A percentile compares a stretch with the other conserved stretches of the same genome.
phyloP scores from a whole-genome alignment of 768 basidiomycete genomes.

The Amanita brunnescens region DNA sequence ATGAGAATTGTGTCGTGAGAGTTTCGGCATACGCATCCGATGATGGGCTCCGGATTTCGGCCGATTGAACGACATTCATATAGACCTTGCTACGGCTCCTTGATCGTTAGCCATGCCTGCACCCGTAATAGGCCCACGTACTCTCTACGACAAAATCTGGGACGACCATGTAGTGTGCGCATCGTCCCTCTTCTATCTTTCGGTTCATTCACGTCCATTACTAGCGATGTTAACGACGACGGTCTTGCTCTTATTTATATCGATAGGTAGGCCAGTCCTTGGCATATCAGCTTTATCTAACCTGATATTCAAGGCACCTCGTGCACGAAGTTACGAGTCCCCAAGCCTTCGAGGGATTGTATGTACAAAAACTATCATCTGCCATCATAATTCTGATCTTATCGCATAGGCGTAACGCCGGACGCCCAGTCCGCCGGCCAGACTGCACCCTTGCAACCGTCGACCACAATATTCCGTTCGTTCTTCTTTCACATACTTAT shows the following conservation, averaged over 20 bases:
- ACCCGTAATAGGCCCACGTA: conserved; percentile 50
- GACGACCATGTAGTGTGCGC: conserved; percentile 91
- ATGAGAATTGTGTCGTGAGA: neutral
- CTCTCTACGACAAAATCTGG: conserved; percentile 97
- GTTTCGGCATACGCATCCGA: neutral
- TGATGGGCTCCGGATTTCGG: neutral
- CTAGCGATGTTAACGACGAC: conserved; percentile 63
- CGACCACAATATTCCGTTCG: conserved; percentile 83
- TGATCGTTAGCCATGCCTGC: conserved; percentile 12
- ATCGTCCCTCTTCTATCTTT: conserved; percentile 3
- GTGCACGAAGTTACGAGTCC: conserved; percentile 94
- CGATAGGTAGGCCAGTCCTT: conserved; percentile 45
- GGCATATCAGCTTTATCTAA: conserved; percentile 8
- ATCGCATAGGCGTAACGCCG: conserved; percentile 53
- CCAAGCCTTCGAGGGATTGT: conserved; percentile 87
- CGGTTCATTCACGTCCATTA: conserved; percentile 9
- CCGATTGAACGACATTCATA: conserved; percentile 9
- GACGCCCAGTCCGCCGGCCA: conserved; percentile 68
- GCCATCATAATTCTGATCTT: conserved; percentile 5
- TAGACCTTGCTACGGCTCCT: neutral
- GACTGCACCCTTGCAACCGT: conserved; percentile 88
- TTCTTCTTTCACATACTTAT: conserved; percentile 9
- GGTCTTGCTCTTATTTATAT: conserved; percentile 80
- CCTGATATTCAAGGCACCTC: conserved; percentile 31
- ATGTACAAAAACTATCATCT: conserved; percentile 17